These are phyloP conservation scores for Moesziomyces sp. DNA, from an alignment of 1,284 basidiomycete genomes.

Conservation along the genomic window DNA sequence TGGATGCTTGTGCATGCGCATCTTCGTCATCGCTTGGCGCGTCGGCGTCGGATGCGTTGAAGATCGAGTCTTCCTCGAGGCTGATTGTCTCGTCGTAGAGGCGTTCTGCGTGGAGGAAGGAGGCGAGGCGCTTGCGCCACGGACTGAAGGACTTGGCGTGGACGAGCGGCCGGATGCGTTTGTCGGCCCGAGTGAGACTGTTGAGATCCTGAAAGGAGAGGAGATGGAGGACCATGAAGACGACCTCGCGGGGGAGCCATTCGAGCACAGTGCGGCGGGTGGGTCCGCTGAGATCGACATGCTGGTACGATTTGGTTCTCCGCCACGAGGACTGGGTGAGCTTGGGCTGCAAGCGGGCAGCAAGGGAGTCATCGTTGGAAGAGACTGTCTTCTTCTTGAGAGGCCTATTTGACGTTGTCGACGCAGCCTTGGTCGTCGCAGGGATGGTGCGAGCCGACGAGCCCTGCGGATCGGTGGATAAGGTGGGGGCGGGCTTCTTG, in stretches of 20 bases:
- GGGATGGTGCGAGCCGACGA: conserved; percentile 8
- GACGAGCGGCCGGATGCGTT: conserved; percentile 48
- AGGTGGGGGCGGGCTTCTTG: conserved; percentile 21
- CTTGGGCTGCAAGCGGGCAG: conserved; percentile 38
- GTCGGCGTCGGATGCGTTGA: conserved; percentile 10
- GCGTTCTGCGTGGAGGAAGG: conserved; percentile 27
- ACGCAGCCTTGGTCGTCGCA: neutral
- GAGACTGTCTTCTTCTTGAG: conserved; percentile 31
- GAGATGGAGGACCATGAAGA: conserved; percentile 49
- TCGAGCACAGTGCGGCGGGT: conserved; percentile 55
- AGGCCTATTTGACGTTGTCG: conserved; percentile 6
- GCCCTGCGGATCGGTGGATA: conserved; percentile 10
- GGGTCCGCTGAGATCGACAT: conserved; percentile 31
- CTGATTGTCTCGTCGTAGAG: conserved; percentile 40
- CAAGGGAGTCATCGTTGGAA: conserved; percentile 36
- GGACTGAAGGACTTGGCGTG: conserved; percentile 45
- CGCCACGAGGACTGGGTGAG: conserved; percentile 39
- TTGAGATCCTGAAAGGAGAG: conserved; percentile 49
- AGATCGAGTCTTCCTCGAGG: conserved; percentile 30
- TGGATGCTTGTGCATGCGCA: neutral
- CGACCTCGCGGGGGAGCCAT: conserved; percentile 55
- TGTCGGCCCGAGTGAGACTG: conserved; percentile 47
- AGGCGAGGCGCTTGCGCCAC: conserved; percentile 51
- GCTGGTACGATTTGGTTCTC: conserved; percentile 40
- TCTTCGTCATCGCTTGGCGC: conserved; percentile 7